Evolutionary conservation across 345 rosid species (phyloP).

Genomic region (Salix caprea): DNA sequence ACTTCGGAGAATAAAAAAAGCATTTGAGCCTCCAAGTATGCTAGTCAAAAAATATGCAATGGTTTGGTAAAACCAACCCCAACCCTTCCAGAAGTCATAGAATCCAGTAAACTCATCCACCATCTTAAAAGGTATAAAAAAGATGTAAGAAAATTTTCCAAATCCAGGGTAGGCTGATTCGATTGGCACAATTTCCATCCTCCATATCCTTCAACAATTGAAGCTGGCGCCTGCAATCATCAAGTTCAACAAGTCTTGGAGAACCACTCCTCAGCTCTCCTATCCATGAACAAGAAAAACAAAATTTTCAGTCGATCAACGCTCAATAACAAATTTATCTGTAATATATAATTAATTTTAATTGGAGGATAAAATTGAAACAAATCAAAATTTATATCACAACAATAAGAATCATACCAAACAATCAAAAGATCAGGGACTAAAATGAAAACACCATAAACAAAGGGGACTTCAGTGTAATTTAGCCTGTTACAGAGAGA

Average conservation of each 20-base stretch:
- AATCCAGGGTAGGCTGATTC: slow-evolving; percentile 98
- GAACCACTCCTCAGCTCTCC: slow-evolving; percentile 96
- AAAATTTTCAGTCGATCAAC: slow-evolving; percentile 9
- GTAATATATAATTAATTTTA: neutral
- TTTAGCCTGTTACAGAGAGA: too few relatives aligned
- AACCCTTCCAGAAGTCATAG: neutral
- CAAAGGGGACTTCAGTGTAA: too few relatives aligned
- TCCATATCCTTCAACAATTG: slow-evolving; percentile 85
- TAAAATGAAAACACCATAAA: too few relatives aligned
- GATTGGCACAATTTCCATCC: slow-evolving; percentile 90
- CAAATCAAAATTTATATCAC: too few relatives aligned
- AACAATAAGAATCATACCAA: too few relatives aligned
- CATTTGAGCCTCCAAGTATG: neutral
- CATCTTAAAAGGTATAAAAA: neutral
- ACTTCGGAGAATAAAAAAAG: neutral
- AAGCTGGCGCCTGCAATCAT: slow-evolving; percentile 75
- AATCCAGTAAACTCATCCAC: neutral
- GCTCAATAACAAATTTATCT: neutral
- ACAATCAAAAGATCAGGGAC: too few relatives aligned
- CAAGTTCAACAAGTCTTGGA: slow-evolving; percentile 72
- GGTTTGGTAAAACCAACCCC: neutral
- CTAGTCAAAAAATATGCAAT: neutral
- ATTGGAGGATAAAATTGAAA: too few relatives aligned
- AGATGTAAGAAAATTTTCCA: neutral
- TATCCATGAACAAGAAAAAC: slow-evolving; percentile 42